Conservation (phyloP, 2,329 filamentous ascomycete species). For the Colletotrichum salicis region DNA sequence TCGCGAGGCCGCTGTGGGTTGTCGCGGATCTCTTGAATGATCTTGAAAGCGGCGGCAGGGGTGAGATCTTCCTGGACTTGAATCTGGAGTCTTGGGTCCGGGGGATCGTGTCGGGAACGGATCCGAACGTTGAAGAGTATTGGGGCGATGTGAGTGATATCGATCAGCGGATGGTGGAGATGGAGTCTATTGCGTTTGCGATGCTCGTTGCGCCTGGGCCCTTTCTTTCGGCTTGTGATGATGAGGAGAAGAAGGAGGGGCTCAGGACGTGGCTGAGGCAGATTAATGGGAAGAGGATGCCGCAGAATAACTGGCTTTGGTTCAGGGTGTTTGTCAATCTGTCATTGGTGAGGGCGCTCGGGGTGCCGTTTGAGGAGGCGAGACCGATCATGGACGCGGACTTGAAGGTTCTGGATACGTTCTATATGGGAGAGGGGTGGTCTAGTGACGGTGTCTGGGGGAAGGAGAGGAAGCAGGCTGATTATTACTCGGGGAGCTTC, state of each 20-base stretch:
- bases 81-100: constrained; percentile 37
- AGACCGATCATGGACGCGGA: constrained; percentile 47
- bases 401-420: constrained; percentile 50
- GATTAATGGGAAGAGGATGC: constrained; percentile 52
- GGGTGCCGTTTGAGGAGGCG: constrained; percentile 45
- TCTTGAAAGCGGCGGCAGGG: constrained; percentile 41
- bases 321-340: constrained; percentile 56
- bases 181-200: constrained; percentile 56
- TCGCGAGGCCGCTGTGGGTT: constrained; percentile 43
- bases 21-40: constrained; percentile 47
- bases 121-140: constrained; percentile 43
- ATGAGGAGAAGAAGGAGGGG: constrained; percentile 40
- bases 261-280: constrained; percentile 49
- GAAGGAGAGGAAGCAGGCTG: constrained; percentile 48
- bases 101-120: constrained; percentile 38
- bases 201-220: constrained; percentile 49
- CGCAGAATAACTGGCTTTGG: constrained; percentile 57
- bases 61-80: background rate
- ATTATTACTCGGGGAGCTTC: constrained; percentile 60
- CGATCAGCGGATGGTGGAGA: constrained; percentile 59
- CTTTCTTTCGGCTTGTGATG: constrained; percentile 43
- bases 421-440: constrained; percentile 54
- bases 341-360: constrained; percentile 49
- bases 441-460: constrained; percentile 53
- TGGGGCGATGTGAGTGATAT: constrained; percentile 52